Base-by-base conservation (phyloP, 345 rosid genomes). In the Zanthoxylum bungeanum region DNA sequence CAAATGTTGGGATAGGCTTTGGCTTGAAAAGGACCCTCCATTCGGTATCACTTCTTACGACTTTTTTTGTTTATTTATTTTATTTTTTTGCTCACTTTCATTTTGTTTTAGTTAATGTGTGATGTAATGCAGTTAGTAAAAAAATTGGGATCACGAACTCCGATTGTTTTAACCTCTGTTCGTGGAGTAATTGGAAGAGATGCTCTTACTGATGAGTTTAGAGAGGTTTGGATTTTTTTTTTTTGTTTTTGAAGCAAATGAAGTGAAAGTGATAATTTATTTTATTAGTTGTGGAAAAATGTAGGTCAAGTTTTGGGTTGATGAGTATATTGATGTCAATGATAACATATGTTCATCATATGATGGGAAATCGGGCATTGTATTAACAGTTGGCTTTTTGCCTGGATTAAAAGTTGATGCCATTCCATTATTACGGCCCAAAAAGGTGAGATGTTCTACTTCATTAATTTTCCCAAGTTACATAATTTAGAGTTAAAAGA, bases 401-500 rank as follows among this genome's bases (percentile, higher is more conserved):
- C 98, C 98, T 2, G 98, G 98, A 75, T 64, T 90, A 17, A 87
- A 85, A 80, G 98, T 90, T 47, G 93, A 88, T 21, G 89, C 68
- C 50, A 76, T 94, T 77, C 90, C 97, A 14, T 72, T 82, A 36
- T 33, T 79, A 47, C 74, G 40, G 57, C 70, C 44, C 1, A 30
- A 33, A 19, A 75, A 66, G 91, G 93, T 89, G 76, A 46, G 19
- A 27, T 39, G 28, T 47, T 64, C n/a, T n/a, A n/a, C n/a, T n/a
- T n/a, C n/a, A n/a, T n/a, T n/a, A n/a, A n/a, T n/a, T n/a, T n/a
- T n/a, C n/a, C 22, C 6, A 34, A 67, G 49, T 44, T 44, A 44
- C 19, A 14, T 44, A 33, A 31, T 16, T 30, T 9, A 31, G 39
- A 31, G 2, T 58, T 33, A 58, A 22, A 31, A 58, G 11, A 58